A percentile compares a stretch with the other conserved stretches of the same genome.
phyloP scores from a whole-genome alignment of 2,329 filamentous ascomycete species.

The Myriosclerotinia duriaeana region DNA sequence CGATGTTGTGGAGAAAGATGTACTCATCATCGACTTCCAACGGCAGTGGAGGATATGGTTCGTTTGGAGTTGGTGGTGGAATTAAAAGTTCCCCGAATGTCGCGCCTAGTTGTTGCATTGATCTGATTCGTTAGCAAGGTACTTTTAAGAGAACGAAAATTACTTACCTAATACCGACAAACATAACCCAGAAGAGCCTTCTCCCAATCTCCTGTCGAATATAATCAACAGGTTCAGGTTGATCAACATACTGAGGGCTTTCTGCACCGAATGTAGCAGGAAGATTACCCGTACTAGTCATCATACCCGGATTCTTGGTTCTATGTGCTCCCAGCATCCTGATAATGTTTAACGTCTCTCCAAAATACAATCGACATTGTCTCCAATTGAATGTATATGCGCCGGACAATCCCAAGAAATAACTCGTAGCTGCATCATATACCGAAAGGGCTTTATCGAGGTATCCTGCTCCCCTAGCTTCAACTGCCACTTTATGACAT shows the following conservation, averaged over 20 bases:
- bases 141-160: background rate
- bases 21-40: conserved; percentile 82
- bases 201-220: conserved; percentile 72
- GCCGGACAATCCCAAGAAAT: conserved; percentile 67
- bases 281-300: conserved; percentile 33
- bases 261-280: conserved; percentile 33
- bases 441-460: conserved; percentile 56
- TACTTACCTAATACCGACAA: conserved; percentile 66
- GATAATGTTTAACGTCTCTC: conserved; percentile 69
- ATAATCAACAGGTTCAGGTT: conserved; percentile 52
- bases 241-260: conserved; percentile 19
- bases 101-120: conserved; percentile 74
- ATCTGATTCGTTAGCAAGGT: conserved; percentile 47
- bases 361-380: conserved; percentile 67
- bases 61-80: conserved; percentile 70
- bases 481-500: conserved; percentile 67
- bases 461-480: conserved; percentile 61
- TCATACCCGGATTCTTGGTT: conserved; percentile 45
- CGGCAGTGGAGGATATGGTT: conserved; percentile 77
- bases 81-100: conserved; percentile 71
- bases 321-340: conserved; percentile 66
- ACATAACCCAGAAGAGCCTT: conserved; percentile 81
- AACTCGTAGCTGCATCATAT: conserved; percentile 70
- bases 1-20: conserved; percentile 69
- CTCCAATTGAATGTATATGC: conserved; percentile 69